Evolutionary conservation across 2,329 filamentous ascomycete genomes (phyloP).

Genomic region (Leptographium galeiforme): DNA sequence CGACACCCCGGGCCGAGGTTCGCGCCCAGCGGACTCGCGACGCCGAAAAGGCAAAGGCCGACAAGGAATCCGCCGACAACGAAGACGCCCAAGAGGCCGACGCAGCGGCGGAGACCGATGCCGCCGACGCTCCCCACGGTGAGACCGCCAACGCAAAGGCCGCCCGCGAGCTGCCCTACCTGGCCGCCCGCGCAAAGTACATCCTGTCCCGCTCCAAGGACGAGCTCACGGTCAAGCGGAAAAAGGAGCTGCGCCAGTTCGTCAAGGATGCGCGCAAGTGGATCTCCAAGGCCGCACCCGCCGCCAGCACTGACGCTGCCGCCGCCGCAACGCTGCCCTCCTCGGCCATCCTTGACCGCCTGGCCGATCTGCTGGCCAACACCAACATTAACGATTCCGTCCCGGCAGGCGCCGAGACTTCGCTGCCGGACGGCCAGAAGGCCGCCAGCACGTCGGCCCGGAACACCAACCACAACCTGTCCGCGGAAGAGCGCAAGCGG

Average conservation of each 20-base stretch:
- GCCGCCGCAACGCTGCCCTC: conserved; percentile 22
- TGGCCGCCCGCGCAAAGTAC: conserved; percentile 31
- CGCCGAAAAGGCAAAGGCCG: conserved; percentile 13
- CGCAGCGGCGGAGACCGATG: conserved; percentile 11
- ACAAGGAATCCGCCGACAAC: conserved; percentile 19
- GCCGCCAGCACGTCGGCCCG: background rate
- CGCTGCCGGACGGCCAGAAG: background rate
- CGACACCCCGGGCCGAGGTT: conserved; percentile 14
- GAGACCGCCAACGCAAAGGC: conserved; percentile 8
- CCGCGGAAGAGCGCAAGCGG: conserved; percentile 36
- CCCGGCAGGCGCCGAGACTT: background rate
- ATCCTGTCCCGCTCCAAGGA: conserved; percentile 12
- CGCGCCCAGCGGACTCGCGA: conserved; percentile 14
- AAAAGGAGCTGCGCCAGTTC: conserved; percentile 64
- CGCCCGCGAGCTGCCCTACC: conserved; percentile 12
- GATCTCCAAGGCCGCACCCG: conserved; percentile 35
- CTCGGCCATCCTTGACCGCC: conserved; percentile 35
- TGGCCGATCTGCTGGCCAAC: conserved; percentile 31
- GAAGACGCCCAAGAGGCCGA: conserved; percentile 10
- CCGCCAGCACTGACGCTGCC: background rate
- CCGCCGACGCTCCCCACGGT: conserved; percentile 7
- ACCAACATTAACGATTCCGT: background rate
- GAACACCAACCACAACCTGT: conserved; percentile 18
- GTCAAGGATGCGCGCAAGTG: conserved; percentile 50
- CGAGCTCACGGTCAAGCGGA: conserved; percentile 53